Evolutionary conservation across 805 yeast genomes (phyloP), one percentile per base, ranked within the genome.

Genomic region (Suhomyces vadensis): DNA sequence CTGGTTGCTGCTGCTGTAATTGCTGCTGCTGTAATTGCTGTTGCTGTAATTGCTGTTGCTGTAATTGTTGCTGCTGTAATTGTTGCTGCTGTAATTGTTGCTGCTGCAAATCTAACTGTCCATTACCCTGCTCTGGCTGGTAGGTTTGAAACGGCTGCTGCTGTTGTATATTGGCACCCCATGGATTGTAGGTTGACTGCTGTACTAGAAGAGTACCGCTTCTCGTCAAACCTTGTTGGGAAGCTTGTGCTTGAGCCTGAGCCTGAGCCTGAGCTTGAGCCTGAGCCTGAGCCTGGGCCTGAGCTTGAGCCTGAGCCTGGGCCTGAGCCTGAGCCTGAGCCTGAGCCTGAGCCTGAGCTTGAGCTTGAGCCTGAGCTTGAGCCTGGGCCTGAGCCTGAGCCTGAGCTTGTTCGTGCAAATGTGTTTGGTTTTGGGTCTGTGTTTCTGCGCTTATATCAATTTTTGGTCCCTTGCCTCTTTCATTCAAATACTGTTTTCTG

Each of bases 401-500:
- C 24, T 36, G 42, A 7, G 42, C 35, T 31, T 27, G 50, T 4
- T 35, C 41, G 13, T 36, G 45, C n/a, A 20, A 26, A 14, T 35
- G 38, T 4, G 20, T 21, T 17, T 38, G 44, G 5, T 38, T 35
- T 16, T 37, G 43, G 10, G 21, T 23, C 19, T 13, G 20, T 11
- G 31, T 16, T 23, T 36, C 22, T 4, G 16, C 39, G 13, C 10
- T n/a, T 11, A n/a, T 21, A 6, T 27, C 37, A 13, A 33, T 41
- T 17, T 17, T 24, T 19, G 64, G 72, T 63, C 79, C 82, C 55
- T 87, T 27, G 17, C 64, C 72, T 63, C 79, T 82, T 55, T 87
- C 92, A 31, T 81, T 81, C 49, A 88, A 64, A 57, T 86, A 89
- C 57, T 87, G 95, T 47, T 82, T 71, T 61, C 95, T 78, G 60